A percentile compares a stretch with the other conserved stretches of the same genome.
These are phyloP conservation scores for Gastrodia elata DNA, from an alignment of 106 monocot genomes.

Conservation along the genomic window DNA sequence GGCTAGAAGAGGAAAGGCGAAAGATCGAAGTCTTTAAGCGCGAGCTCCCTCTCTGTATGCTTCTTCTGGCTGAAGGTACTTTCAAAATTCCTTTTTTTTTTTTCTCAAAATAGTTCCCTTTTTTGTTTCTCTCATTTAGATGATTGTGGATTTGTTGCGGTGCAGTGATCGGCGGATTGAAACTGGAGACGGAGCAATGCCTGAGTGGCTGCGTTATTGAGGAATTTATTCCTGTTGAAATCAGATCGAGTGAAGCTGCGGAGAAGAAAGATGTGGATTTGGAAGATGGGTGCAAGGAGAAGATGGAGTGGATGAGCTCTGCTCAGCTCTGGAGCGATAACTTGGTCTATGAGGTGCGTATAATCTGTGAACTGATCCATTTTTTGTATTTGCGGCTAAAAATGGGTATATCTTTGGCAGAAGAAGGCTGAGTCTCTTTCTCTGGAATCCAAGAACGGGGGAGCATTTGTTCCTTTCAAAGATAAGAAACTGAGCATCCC, in stretches of 20 bases:
- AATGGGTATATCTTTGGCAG: constrained; percentile 1
- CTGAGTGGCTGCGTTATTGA: constrained; percentile 19
- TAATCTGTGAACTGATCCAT: background rate
- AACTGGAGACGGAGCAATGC: constrained; percentile 43
- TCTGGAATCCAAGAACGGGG: constrained; percentile 21
- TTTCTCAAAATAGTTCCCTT: background rate
- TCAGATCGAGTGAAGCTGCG: constrained; percentile 24
- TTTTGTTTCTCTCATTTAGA: constrained; percentile 1
- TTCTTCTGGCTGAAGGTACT: constrained; percentile 11
- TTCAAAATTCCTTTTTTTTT: background rate
- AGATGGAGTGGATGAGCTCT: constrained; percentile 92
- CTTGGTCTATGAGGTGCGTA: constrained; percentile 9
- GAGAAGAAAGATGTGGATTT: constrained; percentile 18
- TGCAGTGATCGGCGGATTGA: constrained; percentile 51
- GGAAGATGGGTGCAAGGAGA: constrained; percentile 49
- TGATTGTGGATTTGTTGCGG: background rate
- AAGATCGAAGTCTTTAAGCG: constrained; percentile 20
- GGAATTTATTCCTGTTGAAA: constrained; percentile 44
- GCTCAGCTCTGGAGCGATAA: constrained; percentile 85
- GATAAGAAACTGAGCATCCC: constrained; percentile 15
- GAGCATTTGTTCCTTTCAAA: constrained; percentile 36
- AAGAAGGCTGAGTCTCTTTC: constrained; percentile 11
- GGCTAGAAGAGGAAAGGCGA: constrained; percentile 9
- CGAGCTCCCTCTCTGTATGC: constrained; percentile 21
- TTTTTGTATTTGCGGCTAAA: background rate